A percentile compares a stretch with the other conserved stretches of the same genome.
These are phyloP conservation scores for Acer campestre DNA, from an alignment of 345 rosid genomes.

Conservation along the genomic window DNA sequence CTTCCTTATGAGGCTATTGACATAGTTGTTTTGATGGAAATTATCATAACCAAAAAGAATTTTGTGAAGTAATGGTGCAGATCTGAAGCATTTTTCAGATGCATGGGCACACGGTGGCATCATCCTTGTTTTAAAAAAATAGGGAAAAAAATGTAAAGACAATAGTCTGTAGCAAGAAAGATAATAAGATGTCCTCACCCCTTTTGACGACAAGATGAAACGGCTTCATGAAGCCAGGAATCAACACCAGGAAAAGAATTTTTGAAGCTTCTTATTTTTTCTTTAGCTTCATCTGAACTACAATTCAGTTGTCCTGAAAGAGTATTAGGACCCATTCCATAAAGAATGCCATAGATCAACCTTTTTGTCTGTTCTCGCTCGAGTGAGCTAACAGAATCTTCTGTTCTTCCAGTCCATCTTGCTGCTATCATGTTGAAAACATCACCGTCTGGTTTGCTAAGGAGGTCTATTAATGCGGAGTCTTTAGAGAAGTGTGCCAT, in stretches of 20 bases:
- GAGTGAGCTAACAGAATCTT: slow-evolving; percentile 53
- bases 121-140: background rate
- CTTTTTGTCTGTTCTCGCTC: slow-evolving; percentile 94
- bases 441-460: slow-evolving; percentile 77
- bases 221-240: slow-evolving; percentile 76
- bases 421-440: slow-evolving; percentile 92
- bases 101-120: background rate
- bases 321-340: slow-evolving; percentile 95
- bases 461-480: slow-evolving; percentile 70
- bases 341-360: slow-evolving; percentile 91
- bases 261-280: slow-evolving; percentile 81
- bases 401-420: slow-evolving; percentile 79
- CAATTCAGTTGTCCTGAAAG: slow-evolving; percentile 90
- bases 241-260: slow-evolving; percentile 81
- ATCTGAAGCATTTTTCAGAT: background rate
- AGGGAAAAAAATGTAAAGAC: background rate
- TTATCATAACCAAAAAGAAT: background rate
- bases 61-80: background rate
- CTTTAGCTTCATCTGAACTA: slow-evolving; percentile 79
- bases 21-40: background rate
- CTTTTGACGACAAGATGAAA: slow-evolving; percentile 67
- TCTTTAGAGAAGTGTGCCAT: slow-evolving; percentile 97
- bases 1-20: background rate
- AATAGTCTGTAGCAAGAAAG: background rate
- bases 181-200: slow-evolving; percentile 55